Conservation (phyloP, 495 filamentous ascomycete species). For the Penicillium coprophilum region DNA sequence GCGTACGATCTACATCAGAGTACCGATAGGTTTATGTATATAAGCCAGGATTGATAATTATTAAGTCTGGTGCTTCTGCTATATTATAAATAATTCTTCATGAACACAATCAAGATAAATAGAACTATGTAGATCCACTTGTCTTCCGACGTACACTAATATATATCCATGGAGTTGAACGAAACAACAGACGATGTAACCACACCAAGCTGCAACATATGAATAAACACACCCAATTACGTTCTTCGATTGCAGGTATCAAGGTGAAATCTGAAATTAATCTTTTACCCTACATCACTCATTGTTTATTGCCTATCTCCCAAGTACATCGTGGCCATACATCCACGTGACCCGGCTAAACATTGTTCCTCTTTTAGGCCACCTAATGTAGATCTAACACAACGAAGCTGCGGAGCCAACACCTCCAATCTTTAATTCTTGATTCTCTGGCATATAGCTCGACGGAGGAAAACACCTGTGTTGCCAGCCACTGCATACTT, state of each 20-base stretch:
- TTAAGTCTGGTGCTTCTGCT: neutral
- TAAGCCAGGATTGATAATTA: neutral
- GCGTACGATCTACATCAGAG: too few species aligned
- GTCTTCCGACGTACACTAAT: neutral
- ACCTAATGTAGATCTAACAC: conserved; percentile 14
- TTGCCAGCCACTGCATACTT: neutral
- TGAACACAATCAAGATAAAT: neutral
- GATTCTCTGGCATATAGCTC: neutral
- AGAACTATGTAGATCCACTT: neutral
- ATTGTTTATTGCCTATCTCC: neutral
- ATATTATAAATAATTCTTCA: neutral
- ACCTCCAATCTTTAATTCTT: neutral
- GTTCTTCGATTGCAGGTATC: neutral
- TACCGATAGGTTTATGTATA: neutral
- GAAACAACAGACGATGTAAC: neutral
- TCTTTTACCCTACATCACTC: neutral
- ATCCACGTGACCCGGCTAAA: conserved; percentile 24
- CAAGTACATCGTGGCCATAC: neutral
- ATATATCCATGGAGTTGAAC: neutral
- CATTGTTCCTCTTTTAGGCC: conserved; percentile 22
- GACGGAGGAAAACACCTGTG: neutral
- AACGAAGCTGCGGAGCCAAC: conserved; percentile 8
- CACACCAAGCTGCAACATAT: neutral
- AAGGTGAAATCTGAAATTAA: neutral
- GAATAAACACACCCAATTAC: neutral